A percentile compares a stretch with the other conserved stretches of the same genome.
Evolutionary conservation across 257 asterid genomes (phyloP).

Genomic region (Lantana camara): DNA sequence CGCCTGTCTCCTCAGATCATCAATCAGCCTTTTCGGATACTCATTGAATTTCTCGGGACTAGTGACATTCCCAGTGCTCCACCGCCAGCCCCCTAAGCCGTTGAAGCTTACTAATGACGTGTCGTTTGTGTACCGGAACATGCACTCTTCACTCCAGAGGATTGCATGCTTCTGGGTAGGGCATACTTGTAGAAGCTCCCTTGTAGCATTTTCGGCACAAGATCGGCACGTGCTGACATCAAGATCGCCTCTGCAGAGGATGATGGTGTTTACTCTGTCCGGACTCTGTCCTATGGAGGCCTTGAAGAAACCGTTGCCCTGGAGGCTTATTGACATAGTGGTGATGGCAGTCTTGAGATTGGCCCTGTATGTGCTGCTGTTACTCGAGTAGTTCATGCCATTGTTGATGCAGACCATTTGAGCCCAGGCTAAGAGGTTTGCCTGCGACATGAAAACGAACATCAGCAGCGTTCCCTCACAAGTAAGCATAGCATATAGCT

Average conservation of each 20-base stretch:
- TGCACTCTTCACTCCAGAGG: constrained; percentile 3
- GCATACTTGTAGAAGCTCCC: not conserved
- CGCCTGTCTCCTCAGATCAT: constrained; percentile 17
- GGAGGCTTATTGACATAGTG: constrained; percentile 8
- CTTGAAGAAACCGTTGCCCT: constrained; percentile 18
- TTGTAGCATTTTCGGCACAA: constrained; percentile 6
- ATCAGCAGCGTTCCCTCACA: no score
- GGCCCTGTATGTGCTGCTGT: constrained; percentile 22
- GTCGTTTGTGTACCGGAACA: constrained; percentile 26
- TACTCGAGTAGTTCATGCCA: constrained; percentile 18
- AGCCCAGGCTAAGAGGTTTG: not conserved
- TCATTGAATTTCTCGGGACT: constrained; percentile 2
- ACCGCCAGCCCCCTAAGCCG: not conserved
- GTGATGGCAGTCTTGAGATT: constrained; percentile 25
- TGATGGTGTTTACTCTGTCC: constrained; percentile 22
- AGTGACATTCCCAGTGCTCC: not conserved
- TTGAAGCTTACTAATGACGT: not conserved
- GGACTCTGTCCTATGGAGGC: constrained; percentile 19
- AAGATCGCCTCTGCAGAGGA: constrained; percentile 29
- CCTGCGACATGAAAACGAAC: no score
- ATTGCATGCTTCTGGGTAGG: constrained; percentile 21
- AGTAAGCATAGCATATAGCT: no score
- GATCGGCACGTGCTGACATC: constrained; percentile 16
- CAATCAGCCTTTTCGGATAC: not conserved
- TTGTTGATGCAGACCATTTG: not conserved